Conservation (phyloP, 1,139 yeast genomes). For the Hemisphaericaspora subhashii region DNA sequence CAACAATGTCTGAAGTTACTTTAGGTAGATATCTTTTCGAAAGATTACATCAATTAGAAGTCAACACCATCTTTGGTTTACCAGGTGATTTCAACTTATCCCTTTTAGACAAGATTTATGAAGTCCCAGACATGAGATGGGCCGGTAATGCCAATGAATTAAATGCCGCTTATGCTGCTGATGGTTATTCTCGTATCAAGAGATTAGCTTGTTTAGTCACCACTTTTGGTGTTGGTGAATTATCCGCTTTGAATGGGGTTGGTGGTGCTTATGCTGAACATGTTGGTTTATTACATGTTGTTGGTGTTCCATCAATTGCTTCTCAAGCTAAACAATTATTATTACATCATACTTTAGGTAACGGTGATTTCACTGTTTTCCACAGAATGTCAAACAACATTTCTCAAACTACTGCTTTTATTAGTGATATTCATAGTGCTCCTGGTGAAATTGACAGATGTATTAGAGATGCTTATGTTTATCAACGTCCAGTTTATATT, state of each 20-base stretch:
- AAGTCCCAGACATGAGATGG: constrained; percentile 40
- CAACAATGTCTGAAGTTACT: too few species aligned
- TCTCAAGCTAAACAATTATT: constrained; percentile 40
- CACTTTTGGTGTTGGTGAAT: constrained; percentile 45
- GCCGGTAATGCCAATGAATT: constrained; percentile 46
- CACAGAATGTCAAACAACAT: constrained; percentile 60
- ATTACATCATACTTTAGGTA: constrained; percentile 48
- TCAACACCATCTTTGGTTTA: constrained; percentile 42
- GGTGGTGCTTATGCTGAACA: constrained; percentile 47
- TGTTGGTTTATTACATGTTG: constrained; percentile 41
- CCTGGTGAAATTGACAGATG: constrained; percentile 72
- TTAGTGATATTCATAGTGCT: constrained; percentile 63
- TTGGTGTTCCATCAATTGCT: constrained; percentile 41
- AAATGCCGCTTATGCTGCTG: constrained; percentile 46
- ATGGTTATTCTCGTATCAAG: constrained; percentile 42
- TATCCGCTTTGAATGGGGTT: constrained; percentile 40
- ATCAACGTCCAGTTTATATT: constrained; percentile 81
- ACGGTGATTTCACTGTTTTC: constrained; percentile 48
- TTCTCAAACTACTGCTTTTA: constrained; percentile 62
- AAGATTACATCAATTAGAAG: constrained; percentile 42
- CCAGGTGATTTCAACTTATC: constrained; percentile 45
- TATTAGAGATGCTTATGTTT: constrained; percentile 66
- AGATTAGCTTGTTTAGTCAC: constrained; percentile 40
- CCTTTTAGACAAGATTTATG: constrained; percentile 39
- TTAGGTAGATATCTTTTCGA: constrained; percentile 47